Evolutionary conservation across 208 protist genomes (phyloP).

Genomic region (Acanthamoeba royreba): DNA sequence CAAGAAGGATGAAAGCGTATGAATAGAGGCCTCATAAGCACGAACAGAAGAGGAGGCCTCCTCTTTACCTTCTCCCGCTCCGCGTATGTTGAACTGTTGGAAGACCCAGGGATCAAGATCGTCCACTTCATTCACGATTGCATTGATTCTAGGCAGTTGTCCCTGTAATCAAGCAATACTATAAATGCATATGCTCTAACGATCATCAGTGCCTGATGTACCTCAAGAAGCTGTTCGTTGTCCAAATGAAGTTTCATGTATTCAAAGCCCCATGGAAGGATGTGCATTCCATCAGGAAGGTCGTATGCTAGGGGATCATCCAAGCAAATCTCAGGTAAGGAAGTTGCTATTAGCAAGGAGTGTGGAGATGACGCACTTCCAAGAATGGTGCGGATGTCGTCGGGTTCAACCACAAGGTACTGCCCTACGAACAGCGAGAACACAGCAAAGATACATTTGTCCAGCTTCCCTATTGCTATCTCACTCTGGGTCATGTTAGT

Average conservation of each 20-base stretch:
- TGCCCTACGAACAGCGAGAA: background rate
- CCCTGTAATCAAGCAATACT: too few relatives aligned
- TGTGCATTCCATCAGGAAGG: background rate
- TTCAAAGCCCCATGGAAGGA: background rate
- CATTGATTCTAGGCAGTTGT: constrained; percentile 11
- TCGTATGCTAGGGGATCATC: background rate
- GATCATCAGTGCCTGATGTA: too few relatives aligned
- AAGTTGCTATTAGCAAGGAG: too few relatives aligned
- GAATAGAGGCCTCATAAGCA: background rate
- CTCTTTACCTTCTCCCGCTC: background rate
- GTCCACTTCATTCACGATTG: background rate
- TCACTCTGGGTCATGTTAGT: background rate
- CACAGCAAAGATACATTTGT: background rate
- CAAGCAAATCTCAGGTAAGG: too few relatives aligned
- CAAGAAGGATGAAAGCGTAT: too few relatives aligned
- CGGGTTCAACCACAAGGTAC: background rate
- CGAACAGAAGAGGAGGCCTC: background rate
- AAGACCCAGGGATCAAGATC: background rate
- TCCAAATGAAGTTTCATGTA: background rate
- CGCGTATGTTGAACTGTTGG: background rate
- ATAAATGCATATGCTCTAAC: too few relatives aligned
- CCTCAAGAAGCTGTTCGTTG: background rate
- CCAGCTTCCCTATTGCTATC: background rate
- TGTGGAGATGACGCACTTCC: too few relatives aligned
- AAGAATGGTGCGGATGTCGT: background rate